Evolutionary conservation across 2,329 filamentous ascomycete species (phyloP).

Genomic region (Diaporthe sp.): DNA sequence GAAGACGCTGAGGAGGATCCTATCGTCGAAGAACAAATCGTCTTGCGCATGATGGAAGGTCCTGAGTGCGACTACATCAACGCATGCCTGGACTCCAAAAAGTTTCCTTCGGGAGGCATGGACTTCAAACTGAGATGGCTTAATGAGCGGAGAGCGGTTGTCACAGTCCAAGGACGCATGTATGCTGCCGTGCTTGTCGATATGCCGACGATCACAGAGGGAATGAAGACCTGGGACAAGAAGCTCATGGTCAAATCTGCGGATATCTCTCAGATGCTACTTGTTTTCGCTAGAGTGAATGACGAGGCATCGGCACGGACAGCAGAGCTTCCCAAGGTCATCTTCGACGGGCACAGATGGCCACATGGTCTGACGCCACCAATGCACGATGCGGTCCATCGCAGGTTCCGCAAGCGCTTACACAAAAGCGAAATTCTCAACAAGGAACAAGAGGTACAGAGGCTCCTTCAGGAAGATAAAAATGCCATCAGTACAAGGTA

Average conservation of each 20-base stretch:
- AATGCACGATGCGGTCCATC: conserved; percentile 86
- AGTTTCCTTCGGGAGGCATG: conserved; percentile 68
- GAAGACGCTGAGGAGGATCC: conserved; percentile 92
- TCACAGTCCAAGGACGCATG: conserved; percentile 77
- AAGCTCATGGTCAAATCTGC: conserved; percentile 90
- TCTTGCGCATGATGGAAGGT: conserved; percentile 89
- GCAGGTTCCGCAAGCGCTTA: conserved; percentile 86
- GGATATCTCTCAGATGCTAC: conserved; percentile 90
- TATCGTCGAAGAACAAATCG: conserved; percentile 88
- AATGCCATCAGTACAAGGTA: conserved; percentile 72
- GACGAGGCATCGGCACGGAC: conserved; percentile 76
- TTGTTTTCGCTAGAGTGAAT: conserved; percentile 79
- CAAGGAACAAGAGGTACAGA: conserved; percentile 84
- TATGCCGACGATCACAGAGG: conserved; percentile 88
- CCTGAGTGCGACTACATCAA: conserved; percentile 86
- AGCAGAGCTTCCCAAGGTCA: conserved; percentile 78
- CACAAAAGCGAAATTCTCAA: conserved; percentile 84
- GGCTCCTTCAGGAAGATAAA: conserved; percentile 79
- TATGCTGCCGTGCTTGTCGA: conserved; percentile 88
- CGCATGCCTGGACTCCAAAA: conserved; percentile 37
- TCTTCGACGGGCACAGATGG: conserved; percentile 79
- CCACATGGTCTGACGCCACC: conserved; percentile 90
- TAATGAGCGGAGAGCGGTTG: conserved; percentile 79
- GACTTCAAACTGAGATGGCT: conserved; percentile 88
- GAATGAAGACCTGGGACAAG: conserved; percentile 94